A percentile compares a stretch with the other conserved stretches of the same genome.
Evolutionary conservation across 352 stramenopile species (phyloP).

Genomic region (Globisporangium recalcitrans): DNA sequence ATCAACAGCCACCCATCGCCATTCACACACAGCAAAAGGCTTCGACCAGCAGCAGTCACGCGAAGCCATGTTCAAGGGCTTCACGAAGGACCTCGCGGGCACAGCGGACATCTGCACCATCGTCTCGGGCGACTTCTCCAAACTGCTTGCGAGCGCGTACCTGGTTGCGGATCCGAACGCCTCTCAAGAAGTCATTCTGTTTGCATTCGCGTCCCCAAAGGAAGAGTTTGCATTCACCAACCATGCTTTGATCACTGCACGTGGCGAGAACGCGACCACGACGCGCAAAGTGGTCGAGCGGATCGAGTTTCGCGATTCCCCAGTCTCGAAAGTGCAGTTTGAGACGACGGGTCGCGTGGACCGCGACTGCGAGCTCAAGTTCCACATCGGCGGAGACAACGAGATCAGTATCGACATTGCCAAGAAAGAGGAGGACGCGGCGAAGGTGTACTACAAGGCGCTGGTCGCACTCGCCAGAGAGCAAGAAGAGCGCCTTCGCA

Average conservation of each 20-base stretch:
- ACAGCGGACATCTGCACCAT: slow-evolving; percentile 46
- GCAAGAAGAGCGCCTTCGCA: neutral
- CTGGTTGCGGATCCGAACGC: slow-evolving; percentile 35
- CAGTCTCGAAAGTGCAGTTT: slow-evolving; percentile 31
- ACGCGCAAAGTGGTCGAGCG: slow-evolving; percentile 47
- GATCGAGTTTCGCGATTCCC: slow-evolving; percentile 34
- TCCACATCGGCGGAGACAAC: slow-evolving; percentile 27
- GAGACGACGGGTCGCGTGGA: slow-evolving; percentile 52
- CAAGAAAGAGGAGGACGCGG: slow-evolving; percentile 36
- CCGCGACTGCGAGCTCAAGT: slow-evolving; percentile 65
- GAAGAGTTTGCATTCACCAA: slow-evolving; percentile 67
- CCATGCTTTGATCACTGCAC: slow-evolving; percentile 37
- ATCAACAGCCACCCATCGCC: neutral
- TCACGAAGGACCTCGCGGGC: slow-evolving; percentile 45
- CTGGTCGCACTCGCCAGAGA: slow-evolving; percentile 13
- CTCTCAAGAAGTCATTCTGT: slow-evolving; percentile 34
- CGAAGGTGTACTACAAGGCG: slow-evolving; percentile 49
- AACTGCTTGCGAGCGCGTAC: slow-evolving; percentile 23
- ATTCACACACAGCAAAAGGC: neutral
- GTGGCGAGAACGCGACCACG: slow-evolving; percentile 40
- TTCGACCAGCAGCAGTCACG: no score
- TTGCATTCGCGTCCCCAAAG: slow-evolving; percentile 46
- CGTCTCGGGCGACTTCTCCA: slow-evolving; percentile 32
- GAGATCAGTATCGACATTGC: slow-evolving; percentile 50
- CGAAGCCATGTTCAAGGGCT: slow-evolving; percentile 32